These are phyloP conservation scores for Coniochaeta sp. DNA, from an alignment of 2,329 filamentous ascomycete species.

Conservation along the genomic window DNA sequence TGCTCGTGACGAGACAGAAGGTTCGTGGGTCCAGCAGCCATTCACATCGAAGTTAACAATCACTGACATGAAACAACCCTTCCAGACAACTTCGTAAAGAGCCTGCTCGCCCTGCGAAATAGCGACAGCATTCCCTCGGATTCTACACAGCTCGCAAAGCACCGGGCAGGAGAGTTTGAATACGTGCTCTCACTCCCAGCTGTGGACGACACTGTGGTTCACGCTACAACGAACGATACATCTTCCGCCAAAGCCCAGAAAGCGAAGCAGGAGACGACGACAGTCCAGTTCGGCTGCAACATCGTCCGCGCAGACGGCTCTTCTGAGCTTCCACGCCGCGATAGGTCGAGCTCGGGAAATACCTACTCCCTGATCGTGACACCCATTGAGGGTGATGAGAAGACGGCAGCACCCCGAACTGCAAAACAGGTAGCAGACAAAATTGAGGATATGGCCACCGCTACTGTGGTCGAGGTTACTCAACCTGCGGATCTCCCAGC, in stretches of 20 bases:
- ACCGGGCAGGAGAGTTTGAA: constrained; percentile 43
- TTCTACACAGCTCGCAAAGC: constrained; percentile 27
- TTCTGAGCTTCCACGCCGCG: constrained; percentile 13
- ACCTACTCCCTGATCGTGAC: constrained; percentile 42
- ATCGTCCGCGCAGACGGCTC: constrained; percentile 32
- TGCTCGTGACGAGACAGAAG: neutral
- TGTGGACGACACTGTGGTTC: neutral
- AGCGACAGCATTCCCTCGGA: neutral
- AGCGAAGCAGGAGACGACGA: constrained; percentile 12
- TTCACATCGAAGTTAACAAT: neutral
- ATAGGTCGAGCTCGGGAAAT: constrained; percentile 22
- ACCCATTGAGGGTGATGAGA: constrained; percentile 23
- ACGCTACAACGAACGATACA: neutral
- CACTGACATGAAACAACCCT: neutral
- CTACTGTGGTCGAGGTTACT: neutral
- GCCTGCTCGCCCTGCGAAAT: neutral
- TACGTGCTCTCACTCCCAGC: constrained; percentile 36
- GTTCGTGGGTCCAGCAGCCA: neutral
- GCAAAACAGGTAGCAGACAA: constrained; percentile 11
- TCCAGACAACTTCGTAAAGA: neutral
- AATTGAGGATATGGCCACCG: neutral
- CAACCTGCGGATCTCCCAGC: neutral
- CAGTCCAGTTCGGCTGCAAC: constrained; percentile 45
- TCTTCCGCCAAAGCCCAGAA: neutral
- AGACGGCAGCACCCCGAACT: constrained; percentile 7